Conservation (phyloP, 768 basidiomycete species). For the Hericium rajendrae region DNA sequence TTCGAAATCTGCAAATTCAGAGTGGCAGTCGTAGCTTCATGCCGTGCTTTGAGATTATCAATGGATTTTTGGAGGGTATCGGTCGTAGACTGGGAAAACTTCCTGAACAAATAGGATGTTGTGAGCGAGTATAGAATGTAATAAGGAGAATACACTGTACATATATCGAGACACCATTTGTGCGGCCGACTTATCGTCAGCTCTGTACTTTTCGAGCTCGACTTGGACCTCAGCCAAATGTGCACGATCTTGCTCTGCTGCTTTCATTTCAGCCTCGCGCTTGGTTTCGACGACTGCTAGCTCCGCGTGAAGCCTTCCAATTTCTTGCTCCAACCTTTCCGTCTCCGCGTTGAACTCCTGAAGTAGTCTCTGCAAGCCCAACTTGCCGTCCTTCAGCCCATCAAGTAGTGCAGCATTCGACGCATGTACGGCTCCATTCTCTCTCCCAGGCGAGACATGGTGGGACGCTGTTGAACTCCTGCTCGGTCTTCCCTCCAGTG, state of each 20-base stretch:
- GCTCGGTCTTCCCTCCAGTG: constrained; percentile 40
- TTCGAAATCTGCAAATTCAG: constrained; percentile 40
- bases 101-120: constrained; percentile 36
- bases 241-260: constrained; percentile 30
- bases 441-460: constrained; percentile 1
- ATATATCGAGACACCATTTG: constrained; percentile 83
- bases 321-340: constrained; percentile 34
- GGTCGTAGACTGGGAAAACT: constrained; percentile 72
- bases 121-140: neutral
- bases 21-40: constrained; percentile 50
- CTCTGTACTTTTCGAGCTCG: constrained; percentile 43
- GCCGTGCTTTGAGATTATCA: constrained; percentile 46
- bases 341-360: constrained; percentile 40
- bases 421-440: neutral
- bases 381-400: constrained; percentile 37
- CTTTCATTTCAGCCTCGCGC: constrained; percentile 36
- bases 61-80: constrained; percentile 56
- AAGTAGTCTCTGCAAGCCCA: constrained; percentile 37
- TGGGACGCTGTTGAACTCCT: constrained; percentile 9
- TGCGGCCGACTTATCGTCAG: constrained; percentile 68
- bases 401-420: constrained; percentile 15
- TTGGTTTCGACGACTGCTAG: constrained; percentile 32
- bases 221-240: constrained; percentile 37
- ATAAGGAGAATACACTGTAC: constrained; percentile 29
- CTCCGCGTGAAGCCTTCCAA: constrained; percentile 33